Percentiles rank a stretch among this genome's conserved stretches.
These are phyloP conservation scores for Jatropha podagrica DNA, from an alignment of 441 rosid genomes.

Conservation along the genomic window DNA sequence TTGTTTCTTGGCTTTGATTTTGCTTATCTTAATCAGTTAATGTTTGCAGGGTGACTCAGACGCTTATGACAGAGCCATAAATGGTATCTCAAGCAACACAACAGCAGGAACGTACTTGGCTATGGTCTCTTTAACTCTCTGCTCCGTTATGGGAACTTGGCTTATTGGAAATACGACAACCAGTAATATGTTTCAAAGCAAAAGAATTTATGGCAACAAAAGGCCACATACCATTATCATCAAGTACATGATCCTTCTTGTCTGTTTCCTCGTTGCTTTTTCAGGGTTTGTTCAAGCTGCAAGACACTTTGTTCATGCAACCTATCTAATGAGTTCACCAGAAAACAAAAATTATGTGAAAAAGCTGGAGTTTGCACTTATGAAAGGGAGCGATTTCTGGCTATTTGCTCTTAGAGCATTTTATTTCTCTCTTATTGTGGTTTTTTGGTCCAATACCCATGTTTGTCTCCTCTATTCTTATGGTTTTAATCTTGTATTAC, in stretches of 20 bases:
- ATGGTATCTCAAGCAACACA: constrained; percentile 53
- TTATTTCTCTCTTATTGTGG: constrained; percentile 42
- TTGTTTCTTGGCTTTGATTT: neutral
- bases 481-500: constrained; percentile 38
- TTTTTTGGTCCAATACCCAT: constrained; percentile 51
- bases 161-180: constrained; percentile 36
- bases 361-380: constrained; percentile 28
- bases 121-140: constrained; percentile 55
- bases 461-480: constrained; percentile 41
- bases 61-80: constrained; percentile 35
- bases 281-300: constrained; percentile 28
- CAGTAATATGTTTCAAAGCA: constrained; percentile 14
- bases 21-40: neutral
- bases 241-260: constrained; percentile 25
- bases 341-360: constrained; percentile 14
- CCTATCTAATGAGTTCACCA: constrained; percentile 36
- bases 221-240: constrained; percentile 30
- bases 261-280: constrained; percentile 24
- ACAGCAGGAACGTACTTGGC: constrained; percentile 62
- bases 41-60: constrained; percentile 35
- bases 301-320: constrained; percentile 26
- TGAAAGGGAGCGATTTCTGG: constrained; percentile 36
- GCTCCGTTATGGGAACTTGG: constrained; percentile 84
- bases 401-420: constrained; percentile 37
- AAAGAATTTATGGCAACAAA: constrained; percentile 39